Evolutionary conservation across 2,329 filamentous ascomycete genomes (phyloP), one percentile per base, ranked within the genome.

Genomic region (Exophiala aquamarina): DNA sequence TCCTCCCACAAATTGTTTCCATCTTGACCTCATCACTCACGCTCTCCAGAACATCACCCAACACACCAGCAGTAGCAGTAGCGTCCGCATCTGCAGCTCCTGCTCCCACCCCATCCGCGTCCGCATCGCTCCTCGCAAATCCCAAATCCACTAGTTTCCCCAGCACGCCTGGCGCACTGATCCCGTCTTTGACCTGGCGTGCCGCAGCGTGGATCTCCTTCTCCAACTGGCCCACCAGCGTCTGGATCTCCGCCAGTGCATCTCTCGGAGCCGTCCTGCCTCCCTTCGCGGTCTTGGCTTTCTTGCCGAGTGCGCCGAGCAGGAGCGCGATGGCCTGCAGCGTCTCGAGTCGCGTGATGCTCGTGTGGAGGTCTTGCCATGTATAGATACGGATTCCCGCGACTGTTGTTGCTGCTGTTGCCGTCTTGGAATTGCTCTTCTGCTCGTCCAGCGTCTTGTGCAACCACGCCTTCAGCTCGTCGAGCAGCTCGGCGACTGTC

Each of bases 1-100:
- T 57, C 23, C 63, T 61, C n/a, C 67, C 70, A 49, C 67, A 70
- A 56, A 71, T 68, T 15, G 71, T 45, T 55, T 73, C 71, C 48
- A 73, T 50, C 3, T 60, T 63, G 8, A 67, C 62, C 39, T 61
- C 61, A 43, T 69, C 69, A 29, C 70, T 52, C 21, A 65, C 58
- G 17, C 63, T 59, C 26, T 68, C 66, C 19, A 73, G 47, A 41
- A 65, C 60, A 6, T 23, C 28, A 29, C 44, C 50, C 35, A 52
- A 40, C 14, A 32, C 47, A 10, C 18, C 15, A 18, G 41, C 13
- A 6, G 6, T 11, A 26, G 6, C 23, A 26, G 6, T 11, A 26
- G 23, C 23, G 11, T 11, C 23, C 23, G n/a, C n/a, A 13, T 41
- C 39, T 14, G 19, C 8, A 8, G 10, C 17, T 18, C 42, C 45